A percentile compares a stretch with the other conserved stretches of the same genome.
phyloP scores from a whole-genome alignment of 208 protist genomes.

The Leishmania aethiopica region DNA sequence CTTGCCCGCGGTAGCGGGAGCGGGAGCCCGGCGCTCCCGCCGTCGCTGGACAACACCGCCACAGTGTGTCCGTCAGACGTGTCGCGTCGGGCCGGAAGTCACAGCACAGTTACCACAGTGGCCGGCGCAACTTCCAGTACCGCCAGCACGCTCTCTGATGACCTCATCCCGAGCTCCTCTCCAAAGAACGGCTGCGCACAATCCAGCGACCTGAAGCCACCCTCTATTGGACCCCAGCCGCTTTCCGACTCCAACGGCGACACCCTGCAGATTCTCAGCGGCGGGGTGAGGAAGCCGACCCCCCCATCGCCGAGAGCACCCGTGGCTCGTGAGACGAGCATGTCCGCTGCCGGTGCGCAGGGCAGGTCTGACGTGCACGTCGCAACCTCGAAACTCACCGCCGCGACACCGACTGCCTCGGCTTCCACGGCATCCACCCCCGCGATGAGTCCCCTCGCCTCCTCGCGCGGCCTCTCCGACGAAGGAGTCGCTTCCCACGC shows the following conservation, averaged over 20 bases:
- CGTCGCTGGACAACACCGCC: neutral
- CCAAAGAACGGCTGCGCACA: neutral
- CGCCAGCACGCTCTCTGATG: neutral
- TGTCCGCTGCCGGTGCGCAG: neutral
- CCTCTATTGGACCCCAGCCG: neutral
- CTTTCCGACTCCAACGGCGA: neutral
- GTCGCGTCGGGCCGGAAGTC: neutral
- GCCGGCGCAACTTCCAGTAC: neutral
- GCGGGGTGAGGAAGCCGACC: neutral
- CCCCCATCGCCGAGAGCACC: neutral
- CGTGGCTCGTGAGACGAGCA: neutral
- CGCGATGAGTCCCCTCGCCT: neutral
- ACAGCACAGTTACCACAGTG: neutral
- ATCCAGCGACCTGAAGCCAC: neutral
- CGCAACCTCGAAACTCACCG: neutral
- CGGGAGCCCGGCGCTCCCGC: neutral
- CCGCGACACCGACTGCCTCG: neutral
- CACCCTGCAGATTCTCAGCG: neutral
- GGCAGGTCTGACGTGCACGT: neutral
- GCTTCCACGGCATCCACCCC: neutral
- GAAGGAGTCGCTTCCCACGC: neutral
- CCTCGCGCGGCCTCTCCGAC: neutral
- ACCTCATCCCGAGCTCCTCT: neutral
- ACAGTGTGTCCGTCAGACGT: neutral
- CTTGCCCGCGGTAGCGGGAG: neutral